phyloP scores from a whole-genome alignment of 2,329 filamentous ascomycete species.

The Cladosporium sp. region DNA sequence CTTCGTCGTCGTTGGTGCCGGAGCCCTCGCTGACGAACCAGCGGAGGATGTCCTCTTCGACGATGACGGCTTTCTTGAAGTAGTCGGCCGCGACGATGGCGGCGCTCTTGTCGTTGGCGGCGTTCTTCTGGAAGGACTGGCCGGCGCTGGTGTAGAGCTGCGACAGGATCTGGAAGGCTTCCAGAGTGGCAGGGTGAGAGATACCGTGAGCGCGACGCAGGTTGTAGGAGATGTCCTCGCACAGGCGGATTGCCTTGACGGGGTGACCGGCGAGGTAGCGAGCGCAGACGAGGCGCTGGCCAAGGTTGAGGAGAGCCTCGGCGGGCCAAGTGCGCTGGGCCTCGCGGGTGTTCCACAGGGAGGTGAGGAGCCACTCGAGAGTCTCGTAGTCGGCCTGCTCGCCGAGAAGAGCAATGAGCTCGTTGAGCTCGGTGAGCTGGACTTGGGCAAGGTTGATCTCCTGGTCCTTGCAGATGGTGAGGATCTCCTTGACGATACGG shows the following conservation, averaged over 20 bases:
- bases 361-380: slow-evolving; percentile 41
- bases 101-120: slow-evolving; percentile 32
- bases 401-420: slow-evolving; percentile 45
- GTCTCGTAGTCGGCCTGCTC: slow-evolving; percentile 46
- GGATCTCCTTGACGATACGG: slow-evolving; percentile 39
- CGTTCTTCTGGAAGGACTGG: slow-evolving; percentile 36
- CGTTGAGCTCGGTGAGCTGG: slow-evolving; percentile 42
- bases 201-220: slow-evolving; percentile 51
- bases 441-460: slow-evolving; percentile 44
- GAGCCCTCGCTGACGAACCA: slow-evolving; percentile 24
- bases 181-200: slow-evolving; percentile 44
- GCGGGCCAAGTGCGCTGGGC: slow-evolving; percentile 44
- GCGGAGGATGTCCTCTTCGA: slow-evolving; percentile 31
- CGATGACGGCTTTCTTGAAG: slow-evolving; percentile 37
- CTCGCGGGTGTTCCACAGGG: slow-evolving; percentile 45
- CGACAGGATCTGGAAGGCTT: slow-evolving; percentile 48
- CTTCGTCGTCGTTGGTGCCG: slow-evolving; percentile 28
- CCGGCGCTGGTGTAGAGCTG: slow-evolving; percentile 45
- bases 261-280: slow-evolving; percentile 48
- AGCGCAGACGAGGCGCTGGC: slow-evolving; percentile 50
- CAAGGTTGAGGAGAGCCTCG: slow-evolving; percentile 47
- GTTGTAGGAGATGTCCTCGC: slow-evolving; percentile 54
- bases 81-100: slow-evolving; percentile 32
- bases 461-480: slow-evolving; percentile 39
- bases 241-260: slow-evolving; percentile 43